Base-by-base conservation (phyloP, 129 eudicot species). In the Helianthus annuus region DNA sequence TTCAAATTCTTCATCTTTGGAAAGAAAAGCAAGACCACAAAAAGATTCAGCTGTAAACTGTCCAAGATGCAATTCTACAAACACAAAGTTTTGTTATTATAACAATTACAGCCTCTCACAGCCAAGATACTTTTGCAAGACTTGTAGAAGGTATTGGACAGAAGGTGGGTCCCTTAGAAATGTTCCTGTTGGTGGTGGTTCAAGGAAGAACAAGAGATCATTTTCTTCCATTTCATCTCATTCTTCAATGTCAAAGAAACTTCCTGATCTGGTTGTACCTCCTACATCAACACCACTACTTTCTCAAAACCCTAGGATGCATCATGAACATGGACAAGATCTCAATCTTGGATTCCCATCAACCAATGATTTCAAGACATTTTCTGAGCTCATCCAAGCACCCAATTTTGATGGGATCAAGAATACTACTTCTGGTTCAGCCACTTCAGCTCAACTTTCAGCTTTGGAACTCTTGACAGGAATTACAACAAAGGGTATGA, bases 71-170 rank as follows among this genome's bases (percentile, higher is more conserved):
- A 85, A 88, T 56, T 91, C 97, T 69, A 91, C 87, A 69, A 91
- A 86, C 90, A 91, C 97, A 29, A 88, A 91, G 66, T 91, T 91
- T 55, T 91, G 96, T 59, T 91, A 91, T 60, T 91, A 91, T 90
- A 91, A 91, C 88, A 91, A 91, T 63, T 91, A 91, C 87, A 88
- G 92, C 59, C 89, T 91, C 39, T 79, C 97, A 4, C 97, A 91
- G 19, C 97, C 97, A 13, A 84, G 97, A 75, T 91, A 91, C 80
- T 91, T 91, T 62, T 91, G 97, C 83, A 91, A 91, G 75, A 83
- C 96, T 66, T 91, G 97, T 79, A 76, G 91, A 79, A 88, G 97
- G 80, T 91, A 91, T 48, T 88, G 97, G 97, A 91, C 97, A 42
- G 96, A 88, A 76, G 97, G 97, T 68, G 97, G 97, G 53, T 80